phyloP scores from a whole-genome alignment of 176 grass and related monocot genomes.

The Avena eriantha region DNA sequence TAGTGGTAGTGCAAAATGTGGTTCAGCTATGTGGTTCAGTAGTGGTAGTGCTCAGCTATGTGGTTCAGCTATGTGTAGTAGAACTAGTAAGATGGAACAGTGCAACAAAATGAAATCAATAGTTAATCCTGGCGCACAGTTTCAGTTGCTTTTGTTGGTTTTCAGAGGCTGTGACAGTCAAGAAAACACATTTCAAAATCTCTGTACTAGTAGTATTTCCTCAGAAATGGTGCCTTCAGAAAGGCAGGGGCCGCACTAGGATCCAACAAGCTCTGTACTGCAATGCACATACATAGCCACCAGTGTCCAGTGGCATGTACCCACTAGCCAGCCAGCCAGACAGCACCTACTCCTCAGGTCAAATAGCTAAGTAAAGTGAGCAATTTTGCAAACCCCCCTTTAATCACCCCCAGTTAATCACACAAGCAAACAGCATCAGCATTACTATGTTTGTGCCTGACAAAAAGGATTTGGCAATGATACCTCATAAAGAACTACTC shows the following conservation, averaged over 20 bases:
- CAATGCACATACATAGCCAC: conserved; percentile 26
- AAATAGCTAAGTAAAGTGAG: conserved; percentile 26
- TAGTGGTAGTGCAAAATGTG: no score
- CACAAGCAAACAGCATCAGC: neutral
- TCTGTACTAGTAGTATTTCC: no score
- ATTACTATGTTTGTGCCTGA: conserved; percentile 3
- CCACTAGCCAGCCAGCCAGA: conserved; percentile 10
- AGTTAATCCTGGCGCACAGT: no score
- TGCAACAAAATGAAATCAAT: no score
- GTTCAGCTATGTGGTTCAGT: no score
- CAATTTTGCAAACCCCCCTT: conserved; percentile 35
- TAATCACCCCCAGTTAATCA: neutral
- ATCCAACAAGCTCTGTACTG: conserved; percentile 41
- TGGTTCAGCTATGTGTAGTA: no score
- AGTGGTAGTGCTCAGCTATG: no score
- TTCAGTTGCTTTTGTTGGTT: no score
- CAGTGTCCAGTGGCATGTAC: conserved; percentile 15
- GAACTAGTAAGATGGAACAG: no score
- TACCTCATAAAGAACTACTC: conserved; percentile 38
- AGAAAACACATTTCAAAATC: no score
- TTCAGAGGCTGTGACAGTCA: no score
- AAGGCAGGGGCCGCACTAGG: conserved; percentile 28
- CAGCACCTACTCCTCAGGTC: no score
- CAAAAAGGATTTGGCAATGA: conserved; percentile 59
- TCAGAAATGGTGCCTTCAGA: conserved; percentile 54